Percentiles rank a stretch among this genome's conserved stretches.
Evolutionary conservation across 768 basidiomycete species (phyloP).

Genomic region (Cantharellus anzutake): DNA sequence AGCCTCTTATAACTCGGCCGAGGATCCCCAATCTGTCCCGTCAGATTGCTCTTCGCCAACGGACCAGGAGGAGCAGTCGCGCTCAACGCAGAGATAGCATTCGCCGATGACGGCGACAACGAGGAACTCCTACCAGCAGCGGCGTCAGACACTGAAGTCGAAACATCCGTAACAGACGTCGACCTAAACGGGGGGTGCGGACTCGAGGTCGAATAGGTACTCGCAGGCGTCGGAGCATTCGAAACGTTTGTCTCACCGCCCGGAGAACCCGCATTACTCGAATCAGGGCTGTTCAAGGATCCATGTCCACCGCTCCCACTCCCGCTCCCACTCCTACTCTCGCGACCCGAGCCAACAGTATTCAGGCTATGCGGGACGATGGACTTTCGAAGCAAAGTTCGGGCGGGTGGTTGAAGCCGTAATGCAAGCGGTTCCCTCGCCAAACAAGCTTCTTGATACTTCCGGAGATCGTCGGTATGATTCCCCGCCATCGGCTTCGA

Average conservation of each 20-base stretch:
- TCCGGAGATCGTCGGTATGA: constrained; percentile 2
- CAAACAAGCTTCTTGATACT: constrained; percentile 8
- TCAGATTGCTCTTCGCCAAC: background rate
- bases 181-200: too few species aligned
- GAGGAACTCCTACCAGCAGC: too few species aligned
- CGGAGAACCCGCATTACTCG: too few species aligned
- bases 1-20: background rate
- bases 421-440: constrained; percentile 6
- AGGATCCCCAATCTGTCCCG: background rate
- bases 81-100: background rate
- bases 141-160: too few species aligned
- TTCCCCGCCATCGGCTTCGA: too few species aligned
- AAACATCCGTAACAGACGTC: too few species aligned
- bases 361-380: background rate
- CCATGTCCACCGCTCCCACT: too few species aligned
- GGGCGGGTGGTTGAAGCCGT: background rate
- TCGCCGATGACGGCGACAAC: background rate
- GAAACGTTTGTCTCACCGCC: too few species aligned
- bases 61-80: background rate
- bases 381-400: background rate
- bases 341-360: background rate
- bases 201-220: too few species aligned
- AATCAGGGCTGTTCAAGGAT: too few species aligned
- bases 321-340: too few species aligned
- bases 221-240: too few species aligned